Percentiles rank a stretch among this genome's conserved stretches.
These are phyloP conservation scores for Mortierella sp. DNA, from an alignment of 371 early-diverging fungal genomes.

Conservation along the genomic window DNA sequence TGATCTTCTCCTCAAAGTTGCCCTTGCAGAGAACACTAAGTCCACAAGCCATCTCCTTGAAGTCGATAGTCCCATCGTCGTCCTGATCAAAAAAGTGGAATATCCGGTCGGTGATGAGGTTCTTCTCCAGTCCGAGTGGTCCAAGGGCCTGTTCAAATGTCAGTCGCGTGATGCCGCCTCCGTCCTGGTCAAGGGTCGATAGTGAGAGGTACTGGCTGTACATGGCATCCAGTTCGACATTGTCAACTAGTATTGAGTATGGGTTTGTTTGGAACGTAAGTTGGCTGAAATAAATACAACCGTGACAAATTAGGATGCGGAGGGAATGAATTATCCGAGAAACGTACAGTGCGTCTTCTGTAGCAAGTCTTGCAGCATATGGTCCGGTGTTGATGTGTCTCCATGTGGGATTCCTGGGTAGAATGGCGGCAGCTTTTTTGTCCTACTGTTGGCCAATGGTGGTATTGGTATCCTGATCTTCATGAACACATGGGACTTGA, in stretches of 20 bases:
- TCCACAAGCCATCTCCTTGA: conserved; percentile 88
- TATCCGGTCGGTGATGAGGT: conserved; percentile 88
- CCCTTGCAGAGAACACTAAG: conserved; percentile 89
- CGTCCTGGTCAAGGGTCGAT: conserved; percentile 72
- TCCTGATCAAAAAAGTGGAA: conserved; percentile 93
- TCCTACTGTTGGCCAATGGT: conserved; percentile 91
- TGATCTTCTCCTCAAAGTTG: conserved; percentile 89
- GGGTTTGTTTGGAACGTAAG: neutral
- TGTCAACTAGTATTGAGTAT: conserved; percentile 71
- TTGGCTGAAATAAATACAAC: neutral
- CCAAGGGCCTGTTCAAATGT: conserved; percentile 92
- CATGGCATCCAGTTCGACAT: conserved; percentile 86
- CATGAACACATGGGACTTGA: conserved; percentile 87
- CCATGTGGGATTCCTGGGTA: conserved; percentile 77
- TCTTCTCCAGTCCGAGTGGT: conserved; percentile 86
- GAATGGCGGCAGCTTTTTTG: conserved; percentile 82
- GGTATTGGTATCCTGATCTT: conserved; percentile 95
- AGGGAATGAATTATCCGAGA: neutral
- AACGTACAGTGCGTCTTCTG: conserved; percentile 76
- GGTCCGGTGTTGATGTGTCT: conserved; percentile 33
- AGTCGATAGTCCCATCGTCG: conserved; percentile 80
- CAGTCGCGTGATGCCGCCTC: conserved; percentile 81
- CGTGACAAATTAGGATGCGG: neutral
- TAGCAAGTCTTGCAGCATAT: conserved; percentile 65
- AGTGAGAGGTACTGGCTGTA: conserved; percentile 89